Base-by-base conservation (phyloP, 1,139 yeast species). In the Suhomyces bokatorum region DNA sequence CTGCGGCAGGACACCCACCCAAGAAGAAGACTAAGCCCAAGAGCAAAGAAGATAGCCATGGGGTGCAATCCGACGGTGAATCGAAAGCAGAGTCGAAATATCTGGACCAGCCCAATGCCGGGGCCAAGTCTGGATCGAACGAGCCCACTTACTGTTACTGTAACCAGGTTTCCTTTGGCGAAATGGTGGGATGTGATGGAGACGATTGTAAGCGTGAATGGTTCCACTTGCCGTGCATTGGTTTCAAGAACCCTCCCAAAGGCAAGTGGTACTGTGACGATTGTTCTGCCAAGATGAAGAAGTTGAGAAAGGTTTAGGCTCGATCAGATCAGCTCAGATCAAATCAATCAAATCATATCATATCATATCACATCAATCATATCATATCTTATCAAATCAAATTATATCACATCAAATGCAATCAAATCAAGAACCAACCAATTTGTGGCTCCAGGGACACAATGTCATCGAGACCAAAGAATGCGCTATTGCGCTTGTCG, bases 101-200 rank as follows among this genome's bases (percentile, higher is more conserved):
- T 30, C 32, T 42, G 14, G 45, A 20, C 22, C 45, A 28, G n/a
- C 48, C 45, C 8, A 22, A 20, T 26, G 29, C 39, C 10, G 24
- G 24, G 9, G 41, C 37, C 14, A 43, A 37, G n/a, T 20, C 42
- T 34, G 45, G 47, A 10, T 13, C 49, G 10, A 53, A 51, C 39
- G 96, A 93, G 60, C 97, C 96, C 1, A 81, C 93, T 3, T 93
- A 93, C 63, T 93, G 99, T 66, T 89, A 89, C 67, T 93, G 99
- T 70, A 89, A 90, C 63, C 97, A 91, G 62, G 96, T 90, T 1
- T 91, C 98, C 4, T 91, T 87, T 64, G 99, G 99, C 15, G 98
- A 93, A 60, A 93, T 93, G 99, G 97, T 93, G 49, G 99, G 96
- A 3, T 93, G 99, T 67, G 99, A 93, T 61, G 97, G 97, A 3